Base-by-base conservation (phyloP, 1,139 yeast genomes). In the Yamadazyma spencermartinsiae region DNA sequence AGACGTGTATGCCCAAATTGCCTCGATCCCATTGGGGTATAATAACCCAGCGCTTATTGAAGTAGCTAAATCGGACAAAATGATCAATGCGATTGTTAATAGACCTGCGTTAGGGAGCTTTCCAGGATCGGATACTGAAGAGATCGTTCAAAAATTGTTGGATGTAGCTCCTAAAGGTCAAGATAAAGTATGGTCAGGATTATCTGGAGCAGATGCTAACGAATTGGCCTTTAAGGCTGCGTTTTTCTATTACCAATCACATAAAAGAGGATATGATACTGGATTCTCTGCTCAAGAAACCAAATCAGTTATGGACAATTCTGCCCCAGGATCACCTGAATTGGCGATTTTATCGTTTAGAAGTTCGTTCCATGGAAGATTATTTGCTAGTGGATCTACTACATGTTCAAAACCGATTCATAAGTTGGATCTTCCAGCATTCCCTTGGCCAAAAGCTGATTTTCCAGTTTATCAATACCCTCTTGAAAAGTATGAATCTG, bases 171-270 rank as follows among this genome's bases (percentile, higher is more conserved):
- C 90, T 49, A 76, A 77, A 56, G 87, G 86, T 43, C 82, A 80
- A 60, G 74, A 69, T 53, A 66, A 76, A 54, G 74, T 76, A 39
- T 86, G 90, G 88, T 79, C 86, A 13, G 90, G 86, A 31, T 69
- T 84, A 51, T 78, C 88, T 14, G 95, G 95, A 43, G 86, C 90
- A 21, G 92, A 85, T 58, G 94, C 94, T 49, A 83, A 82, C 57
- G 94, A 85, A 63, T 75, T 83, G 57, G 94, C 94, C 9, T 85
- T 80, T 73, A 85, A 85, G 68, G 92, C 94, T 38, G 87, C 86
- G 8, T 85, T 85, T 61, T 79, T 85, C 69, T 82, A 83, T 72
- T 82, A 82, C 61, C 86, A 81, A 55, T 64, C 79, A 37, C 66
- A 76, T 56, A 69, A 70, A 63, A 79, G 90, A 64, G 77, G 80